Base-by-base conservation (phyloP, 140 eudicot genomes). In the Senecio squalidus region DNA sequence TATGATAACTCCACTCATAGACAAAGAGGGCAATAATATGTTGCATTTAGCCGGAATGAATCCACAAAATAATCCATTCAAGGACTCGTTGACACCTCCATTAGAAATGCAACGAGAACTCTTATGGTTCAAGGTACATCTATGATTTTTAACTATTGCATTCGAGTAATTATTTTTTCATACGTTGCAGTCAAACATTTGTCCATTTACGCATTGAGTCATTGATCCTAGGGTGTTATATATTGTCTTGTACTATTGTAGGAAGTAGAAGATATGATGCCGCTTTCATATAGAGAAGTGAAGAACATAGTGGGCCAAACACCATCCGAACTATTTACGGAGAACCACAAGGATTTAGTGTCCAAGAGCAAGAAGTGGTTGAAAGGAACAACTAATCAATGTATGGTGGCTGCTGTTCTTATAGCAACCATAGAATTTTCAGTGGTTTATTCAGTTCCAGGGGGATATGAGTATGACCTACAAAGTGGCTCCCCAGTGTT, bases 71-170 rank as follows among this genome's bases (percentile, higher is more conserved):
- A 53, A 53, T 34, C 24, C 45, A 27, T 62, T 29, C 38, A 13
- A 51, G 51, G 16, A n/a, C 4, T 56, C 43, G 30, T 60, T 43
- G 0, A 64, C 69, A 5, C 59, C 66, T 8, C 65, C 59, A n/a
- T 60, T 67, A 8, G 60, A 43, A 25, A 74, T 67, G 53, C 65
- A 40, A 23, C 56, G 70, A 10, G 74, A 74, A 38, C 10, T 67
- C 1, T 43, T 67, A 9, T 74, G 75, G 79, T 74, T 38, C 54
- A 47, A 31, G 79, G 79, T 74, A 74, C 10, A 1, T n/a, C n/a
- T n/a, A n/a, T n/a, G n/a, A n/a, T n/a, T n/a, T n/a, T n/a, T n/a
- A n/a, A n/a, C n/a, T n/a, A n/a, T n/a, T n/a, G n/a, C n/a, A n/a
- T n/a, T n/a, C n/a, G n/a, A n/a, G n/a, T n/a, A n/a, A n/a, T n/a